Conservation (phyloP, 2,329 filamentous ascomycete genomes). For the Biscogniauxia sp. region DNA sequence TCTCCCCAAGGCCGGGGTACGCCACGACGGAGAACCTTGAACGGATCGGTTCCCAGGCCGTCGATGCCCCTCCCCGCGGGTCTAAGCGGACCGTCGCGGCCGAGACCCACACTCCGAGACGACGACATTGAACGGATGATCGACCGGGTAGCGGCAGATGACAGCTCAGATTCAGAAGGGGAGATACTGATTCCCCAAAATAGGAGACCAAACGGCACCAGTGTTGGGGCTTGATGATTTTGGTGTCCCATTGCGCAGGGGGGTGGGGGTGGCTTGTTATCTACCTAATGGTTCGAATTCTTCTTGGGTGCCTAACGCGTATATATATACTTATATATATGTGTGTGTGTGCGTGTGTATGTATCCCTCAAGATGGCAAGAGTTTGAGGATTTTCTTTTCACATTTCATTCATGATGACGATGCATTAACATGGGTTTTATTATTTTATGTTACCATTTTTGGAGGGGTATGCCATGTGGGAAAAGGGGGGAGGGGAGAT, state of each 20-base stretch:
- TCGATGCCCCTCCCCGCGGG: conserved; percentile 49
- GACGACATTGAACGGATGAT: conserved; percentile 60
- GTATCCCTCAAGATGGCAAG: conserved; percentile 6
- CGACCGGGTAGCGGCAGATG: conserved; percentile 49
- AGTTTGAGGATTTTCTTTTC: conserved; percentile 7
- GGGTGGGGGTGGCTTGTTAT: too few relatives aligned
- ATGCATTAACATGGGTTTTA: conserved; percentile 23
- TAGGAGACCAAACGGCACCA: conserved; percentile 24
- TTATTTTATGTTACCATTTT: not conserved
- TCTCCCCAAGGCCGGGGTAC: conserved; percentile 38
- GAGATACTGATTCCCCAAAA: conserved; percentile 51
- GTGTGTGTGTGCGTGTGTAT: conserved; percentile 16
- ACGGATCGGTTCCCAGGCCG: conserved; percentile 35
- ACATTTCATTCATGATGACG: conserved; percentile 24
- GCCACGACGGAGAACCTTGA: conserved; percentile 41
- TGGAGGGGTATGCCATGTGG: not conserved
- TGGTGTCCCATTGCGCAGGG: conserved; percentile 1
- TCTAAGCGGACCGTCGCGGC: conserved; percentile 39
- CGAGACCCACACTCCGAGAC: conserved; percentile 45
- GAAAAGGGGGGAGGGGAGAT: not conserved
- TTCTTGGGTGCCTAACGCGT: not conserved
- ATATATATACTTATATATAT: conserved; percentile 1
- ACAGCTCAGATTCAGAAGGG: conserved; percentile 56
- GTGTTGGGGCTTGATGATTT: conserved; percentile 22
- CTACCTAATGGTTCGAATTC: not conserved